Evolutionary conservation across 495 filamentous ascomycete species (phyloP).

Genomic region (Neurospora sp.): DNA sequence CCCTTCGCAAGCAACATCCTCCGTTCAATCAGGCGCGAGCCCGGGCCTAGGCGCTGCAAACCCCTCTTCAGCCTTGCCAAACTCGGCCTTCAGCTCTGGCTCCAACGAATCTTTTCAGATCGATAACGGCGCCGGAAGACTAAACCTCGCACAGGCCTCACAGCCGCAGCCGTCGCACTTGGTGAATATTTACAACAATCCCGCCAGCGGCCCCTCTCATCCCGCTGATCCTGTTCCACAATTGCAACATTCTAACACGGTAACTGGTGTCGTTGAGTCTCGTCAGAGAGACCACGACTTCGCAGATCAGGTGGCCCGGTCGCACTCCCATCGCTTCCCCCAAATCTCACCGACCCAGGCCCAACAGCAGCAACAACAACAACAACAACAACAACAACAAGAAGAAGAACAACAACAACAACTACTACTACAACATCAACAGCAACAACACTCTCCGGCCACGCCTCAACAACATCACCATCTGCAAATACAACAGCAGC

Average conservation of each 20-base stretch:
- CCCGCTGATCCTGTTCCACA: conserved; percentile 12
- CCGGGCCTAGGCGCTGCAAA: conserved; percentile 26
- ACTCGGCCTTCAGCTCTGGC: conserved; percentile 29
- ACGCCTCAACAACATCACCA: conserved; percentile 19
- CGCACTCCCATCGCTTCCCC: conserved; percentile 25
- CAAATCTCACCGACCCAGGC: conserved; percentile 22
- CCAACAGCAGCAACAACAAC: conserved; percentile 21
- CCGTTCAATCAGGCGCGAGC: conserved; percentile 19
- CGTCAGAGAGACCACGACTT: conserved; percentile 21
- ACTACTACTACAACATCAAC: conserved; percentile 13
- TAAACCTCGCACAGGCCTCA: conserved; percentile 1
- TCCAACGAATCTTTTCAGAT: conserved; percentile 37
- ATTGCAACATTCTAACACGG: conserved; percentile 28
- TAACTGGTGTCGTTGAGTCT: conserved; percentile 17
- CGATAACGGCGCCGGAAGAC: conserved; percentile 10
- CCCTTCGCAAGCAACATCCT: conserved; percentile 8
- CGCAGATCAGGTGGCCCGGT: conserved; percentile 23
- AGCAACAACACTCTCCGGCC: conserved; percentile 15
- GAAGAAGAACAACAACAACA: conserved; percentile 12
- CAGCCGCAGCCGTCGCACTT: conserved; percentile 21
- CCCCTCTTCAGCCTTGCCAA: conserved; percentile 36
- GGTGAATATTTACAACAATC: conserved; percentile 22
- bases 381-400: conserved; percentile 15
- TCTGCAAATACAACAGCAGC: conserved; percentile 13
- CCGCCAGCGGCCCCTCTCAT: conserved; percentile 9